Percentiles rank a stretch among this genome's conserved stretches.
phyloP scores from a whole-genome alignment of 2,329 filamentous ascomycete species.

The Ascocoryne sarcoides region DNA sequence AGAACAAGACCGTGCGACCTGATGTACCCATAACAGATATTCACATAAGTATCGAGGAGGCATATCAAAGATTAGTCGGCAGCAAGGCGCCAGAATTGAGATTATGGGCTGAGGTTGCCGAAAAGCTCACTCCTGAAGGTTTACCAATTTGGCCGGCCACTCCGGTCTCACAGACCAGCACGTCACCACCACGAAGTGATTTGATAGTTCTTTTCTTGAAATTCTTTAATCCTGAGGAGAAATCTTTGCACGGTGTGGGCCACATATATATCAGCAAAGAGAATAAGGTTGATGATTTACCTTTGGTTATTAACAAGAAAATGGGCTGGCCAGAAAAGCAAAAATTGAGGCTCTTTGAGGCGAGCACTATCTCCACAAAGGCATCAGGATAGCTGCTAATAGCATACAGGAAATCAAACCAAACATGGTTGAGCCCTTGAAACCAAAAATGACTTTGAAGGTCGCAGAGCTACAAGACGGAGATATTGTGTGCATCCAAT shows the following conservation, averaged over 20 bases:
- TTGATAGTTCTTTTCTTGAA: constrained; percentile 83
- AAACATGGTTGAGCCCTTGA: constrained; percentile 92
- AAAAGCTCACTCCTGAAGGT: constrained; percentile 58
- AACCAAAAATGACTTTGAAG: constrained; percentile 80
- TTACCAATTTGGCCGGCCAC: constrained; percentile 63
- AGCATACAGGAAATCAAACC: constrained; percentile 75
- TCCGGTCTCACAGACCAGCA: constrained; percentile 43
- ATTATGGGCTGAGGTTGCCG: constrained; percentile 76
- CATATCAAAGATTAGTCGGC: constrained; percentile 54
- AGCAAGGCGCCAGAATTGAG: constrained; percentile 62
- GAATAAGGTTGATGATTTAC: constrained; percentile 80
- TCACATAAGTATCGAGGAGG: constrained; percentile 70
- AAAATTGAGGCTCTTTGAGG: constrained; percentile 68
- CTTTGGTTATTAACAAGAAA: constrained; percentile 65
- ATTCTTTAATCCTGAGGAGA: constrained; percentile 72
- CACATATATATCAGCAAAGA: constrained; percentile 82
- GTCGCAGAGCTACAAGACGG: constrained; percentile 94
- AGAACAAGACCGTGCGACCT: constrained; percentile 92
- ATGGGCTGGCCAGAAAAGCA: constrained; percentile 80
- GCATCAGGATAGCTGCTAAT: neutral
- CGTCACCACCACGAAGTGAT: constrained; percentile 49
- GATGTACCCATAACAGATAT: constrained; percentile 77
- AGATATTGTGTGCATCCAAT: constrained; percentile 93
- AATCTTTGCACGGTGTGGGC: constrained; percentile 67
- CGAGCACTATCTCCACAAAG: constrained; percentile 25